phyloP scores from a whole-genome alignment of 1,284 basidiomycete species.

The Gastroboletus turbinatus region DNA sequence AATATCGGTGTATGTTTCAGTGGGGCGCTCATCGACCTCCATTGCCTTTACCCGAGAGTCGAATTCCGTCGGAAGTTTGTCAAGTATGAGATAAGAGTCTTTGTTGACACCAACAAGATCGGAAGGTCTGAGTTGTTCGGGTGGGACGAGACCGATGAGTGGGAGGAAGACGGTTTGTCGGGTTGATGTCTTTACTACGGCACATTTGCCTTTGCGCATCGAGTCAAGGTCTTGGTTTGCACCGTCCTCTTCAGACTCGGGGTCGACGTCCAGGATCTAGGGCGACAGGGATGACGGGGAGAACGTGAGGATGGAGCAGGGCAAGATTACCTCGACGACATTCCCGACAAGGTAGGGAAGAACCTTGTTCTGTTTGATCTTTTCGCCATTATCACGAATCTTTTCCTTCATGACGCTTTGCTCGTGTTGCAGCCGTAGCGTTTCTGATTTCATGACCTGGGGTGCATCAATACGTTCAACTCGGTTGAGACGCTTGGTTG shows the following conservation, averaged over 20 bases:
- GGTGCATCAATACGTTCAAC: not conserved
- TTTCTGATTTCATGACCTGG: constrained; percentile 95
- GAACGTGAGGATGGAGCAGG: not conserved
- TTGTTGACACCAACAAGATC: constrained; percentile 99
- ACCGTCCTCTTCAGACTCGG: constrained; percentile 90
- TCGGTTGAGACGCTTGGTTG: not conserved
- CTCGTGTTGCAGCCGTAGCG: constrained; percentile 89
- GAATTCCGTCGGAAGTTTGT: constrained; percentile 96
- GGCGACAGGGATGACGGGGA: constrained; percentile 7
- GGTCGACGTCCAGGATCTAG: constrained; percentile 93
- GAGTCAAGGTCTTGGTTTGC: constrained; percentile 93
- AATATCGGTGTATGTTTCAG: constrained; percentile 96
- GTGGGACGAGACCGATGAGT: constrained; percentile 93
- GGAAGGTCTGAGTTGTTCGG: constrained; percentile 85
- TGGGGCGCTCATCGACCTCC: constrained; percentile 99
- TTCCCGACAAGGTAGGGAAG: constrained; percentile 98
- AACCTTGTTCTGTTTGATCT: constrained; percentile 99
- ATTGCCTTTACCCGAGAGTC: constrained; percentile 99
- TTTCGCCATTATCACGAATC: constrained; percentile 97
- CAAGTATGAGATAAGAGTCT: constrained; percentile 97
- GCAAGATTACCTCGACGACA: constrained; percentile 80
- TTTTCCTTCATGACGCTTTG: constrained; percentile 96
- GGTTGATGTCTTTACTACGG: constrained; percentile 98
- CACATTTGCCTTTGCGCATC: constrained; percentile 95
- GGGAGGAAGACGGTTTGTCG: constrained; percentile 98